Conservation (phyloP, 2,329 filamentous ascomycete genomes). For the Drechslera avenae region DNA sequence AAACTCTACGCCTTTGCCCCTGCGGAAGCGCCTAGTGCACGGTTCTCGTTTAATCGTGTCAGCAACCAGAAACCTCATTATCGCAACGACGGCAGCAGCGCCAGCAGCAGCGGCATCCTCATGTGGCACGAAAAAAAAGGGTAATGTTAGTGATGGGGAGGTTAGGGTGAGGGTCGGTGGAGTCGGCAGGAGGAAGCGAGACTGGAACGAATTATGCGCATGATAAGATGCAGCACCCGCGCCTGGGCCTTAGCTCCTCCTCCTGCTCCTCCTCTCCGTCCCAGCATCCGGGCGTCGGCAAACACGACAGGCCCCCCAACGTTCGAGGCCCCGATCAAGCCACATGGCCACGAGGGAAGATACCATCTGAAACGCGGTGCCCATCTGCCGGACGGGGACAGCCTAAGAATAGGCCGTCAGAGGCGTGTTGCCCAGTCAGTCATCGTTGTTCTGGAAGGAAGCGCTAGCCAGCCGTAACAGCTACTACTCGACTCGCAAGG, state of each 20-base stretch:
- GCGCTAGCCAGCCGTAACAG: conserved; percentile 5
- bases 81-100: conserved; percentile 10
- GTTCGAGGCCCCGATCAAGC: conserved; percentile 5
- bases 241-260: conserved; percentile 8
- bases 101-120: conserved; percentile 7
- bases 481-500: conserved; percentile 4
- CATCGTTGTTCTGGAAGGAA: background rate
- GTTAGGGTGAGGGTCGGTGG: background rate
- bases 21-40: conserved; percentile 13
- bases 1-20: conserved; percentile 6
- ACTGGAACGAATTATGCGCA: conserved; percentile 5
- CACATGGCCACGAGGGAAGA: conserved; percentile 11
- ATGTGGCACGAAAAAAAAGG: conserved; percentile 10
- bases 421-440: background rate
- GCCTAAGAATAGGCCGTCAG: conserved; percentile 2
- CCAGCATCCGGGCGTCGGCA: conserved; percentile 9
- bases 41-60: conserved; percentile 21
- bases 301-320: conserved; percentile 5
- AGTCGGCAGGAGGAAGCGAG: conserved; percentile 4
- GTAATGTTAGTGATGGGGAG: background rate
- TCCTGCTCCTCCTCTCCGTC: too few species aligned
- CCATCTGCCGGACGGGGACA: conserved; percentile 2
- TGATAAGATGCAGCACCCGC: conserved; percentile 12
- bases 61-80: conserved; percentile 12
- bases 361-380: conserved; percentile 4